Percentiles rank a stretch among this genome's conserved stretches.
Evolutionary conservation across 1,284 basidiomycete genomes (phyloP).

Genomic region (Schizopora paradoxa): DNA sequence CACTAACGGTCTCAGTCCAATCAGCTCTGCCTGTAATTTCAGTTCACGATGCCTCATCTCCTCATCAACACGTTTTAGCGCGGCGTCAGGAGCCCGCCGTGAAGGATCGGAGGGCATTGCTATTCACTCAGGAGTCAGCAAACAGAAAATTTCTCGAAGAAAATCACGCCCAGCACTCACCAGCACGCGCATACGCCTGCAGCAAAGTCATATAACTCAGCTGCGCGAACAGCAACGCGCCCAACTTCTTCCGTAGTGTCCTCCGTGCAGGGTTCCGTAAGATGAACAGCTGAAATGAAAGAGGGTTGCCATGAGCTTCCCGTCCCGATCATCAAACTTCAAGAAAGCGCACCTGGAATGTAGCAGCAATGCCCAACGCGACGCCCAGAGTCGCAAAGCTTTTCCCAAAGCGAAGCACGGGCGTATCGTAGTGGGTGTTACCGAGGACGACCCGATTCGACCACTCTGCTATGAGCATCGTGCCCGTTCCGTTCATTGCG

Average conservation of each 20-base stretch:
- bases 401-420: constrained; percentile 25
- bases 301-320: background rate
- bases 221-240: constrained; percentile 23
- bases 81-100: constrained; percentile 22
- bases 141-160: background rate
- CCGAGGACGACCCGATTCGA: constrained; percentile 23
- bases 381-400: constrained; percentile 27
- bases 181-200: constrained; percentile 25
- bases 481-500: constrained; percentile 26
- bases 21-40: constrained; percentile 28
- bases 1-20: constrained; percentile 28
- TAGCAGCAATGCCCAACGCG: constrained; percentile 27
- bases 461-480: constrained; percentile 26
- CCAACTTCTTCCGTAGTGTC: constrained; percentile 27
- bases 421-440: constrained; percentile 24
- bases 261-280: constrained; percentile 30
- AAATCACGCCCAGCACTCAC: constrained; percentile 11
- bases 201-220: constrained; percentile 28
- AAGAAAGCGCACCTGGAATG: constrained; percentile 23
- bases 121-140: constrained; percentile 7
- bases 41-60: constrained; percentile 29
- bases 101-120: constrained; percentile 19
- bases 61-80: constrained; percentile 24
- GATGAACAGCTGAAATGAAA: constrained; percentile 22
- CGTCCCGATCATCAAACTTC: background rate